phyloP scores from a whole-genome alignment of 768 basidiomycete genomes.

The Lentinus brumalis region DNA sequence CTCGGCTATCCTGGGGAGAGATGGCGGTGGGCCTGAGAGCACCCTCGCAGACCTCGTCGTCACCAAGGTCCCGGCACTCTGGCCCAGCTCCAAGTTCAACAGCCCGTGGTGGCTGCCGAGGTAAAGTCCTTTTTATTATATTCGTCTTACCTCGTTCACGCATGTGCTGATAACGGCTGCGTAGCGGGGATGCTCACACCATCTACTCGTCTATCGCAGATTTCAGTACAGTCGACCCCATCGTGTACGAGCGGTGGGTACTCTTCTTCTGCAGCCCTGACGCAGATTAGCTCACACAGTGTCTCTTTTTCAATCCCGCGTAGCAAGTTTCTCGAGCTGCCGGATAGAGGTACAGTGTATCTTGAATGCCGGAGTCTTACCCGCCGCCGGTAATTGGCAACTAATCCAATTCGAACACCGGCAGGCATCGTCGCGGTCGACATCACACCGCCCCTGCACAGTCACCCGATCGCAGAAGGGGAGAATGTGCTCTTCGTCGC shows the following conservation, averaged over 20 bases:
- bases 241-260: slow-evolving; percentile 53
- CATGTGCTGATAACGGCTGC: slow-evolving; percentile 18
- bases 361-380: neutral
- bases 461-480: slow-evolving; percentile 3
- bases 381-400: neutral
- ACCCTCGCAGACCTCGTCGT: slow-evolving; percentile 11
- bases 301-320: neutral
- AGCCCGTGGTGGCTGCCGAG: slow-evolving; percentile 27
- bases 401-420: neutral
- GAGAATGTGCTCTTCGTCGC: slow-evolving; percentile 24
- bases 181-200: slow-evolving; percentile 63
- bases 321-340: slow-evolving; percentile 47
- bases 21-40: neutral
- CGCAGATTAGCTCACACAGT: neutral
- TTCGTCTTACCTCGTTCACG: neutral
- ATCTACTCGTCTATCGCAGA: slow-evolving; percentile 57
- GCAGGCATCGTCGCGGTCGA: slow-evolving; percentile 26
- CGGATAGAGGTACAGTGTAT: slow-evolving; percentile 54
- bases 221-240: slow-evolving; percentile 53
- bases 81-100: slow-evolving; percentile 3
- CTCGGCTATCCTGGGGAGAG: slow-evolving; percentile 3
- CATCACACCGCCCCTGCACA: slow-evolving; percentile 22
- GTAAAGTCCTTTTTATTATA: slow-evolving; percentile 7
- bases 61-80: slow-evolving; percentile 12
- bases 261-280: neutral